phyloP scores from a whole-genome alignment of 495 filamentous ascomycete species.

The Xylaria flabelliformis region DNA sequence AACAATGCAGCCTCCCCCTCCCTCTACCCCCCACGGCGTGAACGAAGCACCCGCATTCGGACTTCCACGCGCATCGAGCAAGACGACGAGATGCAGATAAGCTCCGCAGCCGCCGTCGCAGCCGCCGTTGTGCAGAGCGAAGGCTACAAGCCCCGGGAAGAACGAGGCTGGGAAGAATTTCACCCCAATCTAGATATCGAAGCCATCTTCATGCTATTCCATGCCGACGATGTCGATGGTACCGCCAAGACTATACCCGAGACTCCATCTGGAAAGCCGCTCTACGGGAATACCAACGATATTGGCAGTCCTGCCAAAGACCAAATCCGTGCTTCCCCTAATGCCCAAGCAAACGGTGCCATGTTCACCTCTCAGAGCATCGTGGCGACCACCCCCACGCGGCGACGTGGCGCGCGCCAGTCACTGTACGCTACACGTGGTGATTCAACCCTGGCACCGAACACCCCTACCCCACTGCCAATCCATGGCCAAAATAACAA shows the following conservation, averaged over 20 bases:
- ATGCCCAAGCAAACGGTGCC: conserved; percentile 27
- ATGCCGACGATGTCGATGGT: conserved; percentile 84
- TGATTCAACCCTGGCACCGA: conserved; percentile 46
- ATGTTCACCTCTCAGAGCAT: conserved; percentile 31
- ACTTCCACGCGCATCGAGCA: conserved; percentile 55
- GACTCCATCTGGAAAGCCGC: conserved; percentile 44
- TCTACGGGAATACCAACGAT: conserved; percentile 40
- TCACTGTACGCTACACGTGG: conserved; percentile 56
- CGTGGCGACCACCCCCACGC: conserved; percentile 47
- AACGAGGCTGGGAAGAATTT: conserved; percentile 96
- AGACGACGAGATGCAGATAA: conserved; percentile 63
- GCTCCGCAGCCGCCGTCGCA: conserved; percentile 82
- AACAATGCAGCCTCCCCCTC: conserved; percentile 47
- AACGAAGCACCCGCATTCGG: conserved; percentile 60
- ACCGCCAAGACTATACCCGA: conserved; percentile 50
- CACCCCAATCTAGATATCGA: conserved; percentile 94
- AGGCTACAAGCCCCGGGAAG: conserved; percentile 95
- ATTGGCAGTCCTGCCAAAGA: conserved; percentile 49
- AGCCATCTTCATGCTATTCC: conserved; percentile 74
- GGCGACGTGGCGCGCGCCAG: conserved; percentile 54
- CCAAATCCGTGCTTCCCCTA: conserved; percentile 39
- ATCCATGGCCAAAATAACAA: conserved; percentile 61
- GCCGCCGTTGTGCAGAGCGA: conserved; percentile 87
- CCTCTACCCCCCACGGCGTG: conserved; percentile 51
- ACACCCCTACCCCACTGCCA: conserved; percentile 58